phyloP scores from a whole-genome alignment of 2,329 filamentous ascomycete genomes.

The Rosellinia necatrix region DNA sequence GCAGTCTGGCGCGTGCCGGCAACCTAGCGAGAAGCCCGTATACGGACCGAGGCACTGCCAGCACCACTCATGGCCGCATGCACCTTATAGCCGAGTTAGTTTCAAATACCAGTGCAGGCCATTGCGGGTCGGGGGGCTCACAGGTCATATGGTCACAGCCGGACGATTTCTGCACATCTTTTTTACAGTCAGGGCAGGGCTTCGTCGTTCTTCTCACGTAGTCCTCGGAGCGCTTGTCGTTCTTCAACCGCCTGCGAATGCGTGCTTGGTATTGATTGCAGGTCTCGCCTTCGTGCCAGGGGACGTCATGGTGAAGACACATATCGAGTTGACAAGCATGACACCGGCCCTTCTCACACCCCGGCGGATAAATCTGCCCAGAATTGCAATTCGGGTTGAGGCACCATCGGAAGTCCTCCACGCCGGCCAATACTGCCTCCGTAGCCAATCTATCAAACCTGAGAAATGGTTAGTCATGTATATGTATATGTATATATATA shows the following conservation, averaged over 20 bases:
- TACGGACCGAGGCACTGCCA: constrained; percentile 44
- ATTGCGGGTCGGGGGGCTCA: constrained; percentile 32
- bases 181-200: constrained; percentile 44
- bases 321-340: constrained; percentile 39
- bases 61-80: constrained; percentile 48
- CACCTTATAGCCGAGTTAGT: constrained; percentile 19
- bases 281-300: constrained; percentile 45
- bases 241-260: constrained; percentile 35
- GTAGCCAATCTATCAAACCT: constrained; percentile 44
- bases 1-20: constrained; percentile 41
- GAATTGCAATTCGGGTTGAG: constrained; percentile 43
- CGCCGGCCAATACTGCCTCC: constrained; percentile 37
- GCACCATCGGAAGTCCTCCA: constrained; percentile 46
- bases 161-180: constrained; percentile 42
- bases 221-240: constrained; percentile 43
- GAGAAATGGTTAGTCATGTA: neutral
- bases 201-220: constrained; percentile 41
- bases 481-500: too few species aligned
- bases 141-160: constrained; percentile 51
- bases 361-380: constrained; percentile 43
- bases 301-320: constrained; percentile 44
- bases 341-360: constrained; percentile 43
- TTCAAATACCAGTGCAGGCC: too few species aligned
- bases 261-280: constrained; percentile 45
- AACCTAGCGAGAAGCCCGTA: too few species aligned